Evolutionary conservation across 2,329 filamentous ascomycete species (phyloP), one percentile per base, ranked within the genome.

Genomic region (Fusarium praegraminearum): DNA sequence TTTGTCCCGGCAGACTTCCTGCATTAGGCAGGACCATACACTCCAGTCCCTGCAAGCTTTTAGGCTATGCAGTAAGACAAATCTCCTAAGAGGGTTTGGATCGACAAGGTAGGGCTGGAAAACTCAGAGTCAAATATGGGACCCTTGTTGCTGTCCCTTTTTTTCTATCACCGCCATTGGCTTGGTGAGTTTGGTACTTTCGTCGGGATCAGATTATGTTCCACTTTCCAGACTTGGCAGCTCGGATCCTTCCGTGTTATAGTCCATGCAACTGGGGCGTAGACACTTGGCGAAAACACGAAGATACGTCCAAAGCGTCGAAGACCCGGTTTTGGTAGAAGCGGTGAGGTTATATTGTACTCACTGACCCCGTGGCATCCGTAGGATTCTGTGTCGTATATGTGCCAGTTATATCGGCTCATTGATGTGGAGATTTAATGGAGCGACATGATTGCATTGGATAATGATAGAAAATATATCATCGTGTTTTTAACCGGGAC

Each of bases 401-500:
- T 24, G 8, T 26, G 22, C 4, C 13, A 43, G 13, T 15, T 9
- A 10, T 6, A 22, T 3, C 11, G 9, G 11, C 6, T 40, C 11
- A 38, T 38, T 22, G 4, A 7, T 22, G 3, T 22, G n/a, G 10
- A 7, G 13, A 12, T 13, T 41, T 1, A 41, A 3, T 38, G 18
- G 9, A 20, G 2, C 20, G 36, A 20, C n/a, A 38, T 10, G 7
- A 6, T 20, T 38, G n/a, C 16, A 6, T 18, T 8, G 35, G 5
- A 36, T 10, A n/a, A 8, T 10, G 5, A 36, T n/a, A 4, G 5
- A 8, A 18, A 36, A 10, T 4, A 36, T 10, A 10, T 6, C 11
- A 5, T 18, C 5, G 5, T 9, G 8, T n/a, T 9, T 11, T 5
- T n/a, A n/a, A 8, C 15, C 2, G 18, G 8, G 8, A n/a, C 18